Percentiles rank a stretch among this genome's conserved stretches.
These are phyloP conservation scores for Cyberlindnera xishuangbannaensis DNA, from an alignment of 805 yeast species.

Conservation along the genomic window DNA sequence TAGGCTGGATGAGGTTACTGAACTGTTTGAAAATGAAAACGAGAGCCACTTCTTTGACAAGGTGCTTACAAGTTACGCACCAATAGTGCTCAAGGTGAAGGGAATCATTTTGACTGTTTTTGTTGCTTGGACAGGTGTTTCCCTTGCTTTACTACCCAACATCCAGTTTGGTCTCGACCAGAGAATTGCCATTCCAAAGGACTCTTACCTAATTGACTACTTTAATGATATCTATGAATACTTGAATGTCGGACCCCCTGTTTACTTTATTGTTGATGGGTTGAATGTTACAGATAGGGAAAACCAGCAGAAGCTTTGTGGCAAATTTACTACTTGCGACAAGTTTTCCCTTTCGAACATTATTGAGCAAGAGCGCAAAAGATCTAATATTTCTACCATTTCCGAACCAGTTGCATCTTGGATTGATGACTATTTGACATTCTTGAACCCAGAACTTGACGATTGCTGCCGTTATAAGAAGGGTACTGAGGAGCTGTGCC, in stretches of 20 bases:
- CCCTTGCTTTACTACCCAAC: slow-evolving; percentile 63
- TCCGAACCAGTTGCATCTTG: slow-evolving; percentile 85
- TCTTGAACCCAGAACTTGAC: slow-evolving; percentile 81
- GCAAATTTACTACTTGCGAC: slow-evolving; percentile 80
- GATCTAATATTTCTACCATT: slow-evolving; percentile 59
- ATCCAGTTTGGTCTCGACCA: slow-evolving; percentile 84
- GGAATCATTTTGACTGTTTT: slow-evolving; percentile 49
- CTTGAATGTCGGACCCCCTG: slow-evolving; percentile 87
- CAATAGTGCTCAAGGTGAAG: slow-evolving; percentile 45
- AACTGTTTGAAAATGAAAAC: slow-evolving; percentile 24
- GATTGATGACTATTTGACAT: slow-evolving; percentile 85
- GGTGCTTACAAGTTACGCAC: slow-evolving; percentile 44
- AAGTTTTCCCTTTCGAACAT: slow-evolving; percentile 74
- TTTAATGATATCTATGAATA: slow-evolving; percentile 69
- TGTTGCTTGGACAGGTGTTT: slow-evolving; percentile 56
- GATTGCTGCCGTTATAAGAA: slow-evolving; percentile 78
- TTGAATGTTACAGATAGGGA: slow-evolving; percentile 54
- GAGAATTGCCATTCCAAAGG: slow-evolving; percentile 77
- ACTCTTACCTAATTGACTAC: slow-evolving; percentile 75
- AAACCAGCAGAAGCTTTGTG: slow-evolving; percentile 75
- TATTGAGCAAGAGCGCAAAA: slow-evolving; percentile 75
- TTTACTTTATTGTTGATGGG: slow-evolving; percentile 74
- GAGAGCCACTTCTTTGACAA: slow-evolving; percentile 32
- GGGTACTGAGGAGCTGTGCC: slow-evolving; percentile 48
- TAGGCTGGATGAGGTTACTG: slow-evolving; percentile 20